Base-by-base conservation (phyloP, 805 yeast genomes). In the Kodamaea laetipori region DNA sequence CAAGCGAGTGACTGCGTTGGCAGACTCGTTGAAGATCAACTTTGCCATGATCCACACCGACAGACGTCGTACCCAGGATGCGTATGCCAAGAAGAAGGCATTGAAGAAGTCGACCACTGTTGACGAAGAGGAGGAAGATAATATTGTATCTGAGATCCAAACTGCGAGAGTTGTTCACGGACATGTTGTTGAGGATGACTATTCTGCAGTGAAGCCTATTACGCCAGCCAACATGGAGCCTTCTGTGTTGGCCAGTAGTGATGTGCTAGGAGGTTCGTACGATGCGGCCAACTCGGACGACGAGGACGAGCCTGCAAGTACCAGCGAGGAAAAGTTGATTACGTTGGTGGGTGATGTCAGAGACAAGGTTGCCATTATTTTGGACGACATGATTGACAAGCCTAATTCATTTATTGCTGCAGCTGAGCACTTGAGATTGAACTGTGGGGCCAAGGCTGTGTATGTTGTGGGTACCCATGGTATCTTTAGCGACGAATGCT, bases 11-110 rank as follows among this genome's bases (percentile, higher is more conserved):
- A 94, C 99, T 13, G 90, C 97, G 1, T 74, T 94, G 56, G 99
- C 99, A n/a, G 99, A 95, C 69, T 82, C 95, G 28, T 76, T 94
- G 56, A 92, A 92, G 68, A 87, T 94, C 54, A 90, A 94, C 65
- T 94, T 94, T 61, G 99, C 99, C 47, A 92, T 94, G 98, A 92
- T 95, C 54, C 98, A 94, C 63, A 94, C 99, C 15, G 99, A 94
- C 69, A 81, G 98, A 61, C 84, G 97, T 67, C 82, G 99, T 67
- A 78, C 84, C 35, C 84, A 84, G 55, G 96, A 86, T 65, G 71
- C 68, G 33, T 78, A 66, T 45, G 51, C 61, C 39, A 55, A 63
- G 35, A 55, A 48, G 41, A 65, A 74, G 68, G 69, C 63, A 53
- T 50, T 75, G 68, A 66, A 74, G 67, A 56, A 69, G 53, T 35